Percentiles rank a stretch among this genome's conserved stretches.
Evolutionary conservation across 352 stramenopile species (phyloP).

Genomic region (Phytopythium vexans): DNA sequence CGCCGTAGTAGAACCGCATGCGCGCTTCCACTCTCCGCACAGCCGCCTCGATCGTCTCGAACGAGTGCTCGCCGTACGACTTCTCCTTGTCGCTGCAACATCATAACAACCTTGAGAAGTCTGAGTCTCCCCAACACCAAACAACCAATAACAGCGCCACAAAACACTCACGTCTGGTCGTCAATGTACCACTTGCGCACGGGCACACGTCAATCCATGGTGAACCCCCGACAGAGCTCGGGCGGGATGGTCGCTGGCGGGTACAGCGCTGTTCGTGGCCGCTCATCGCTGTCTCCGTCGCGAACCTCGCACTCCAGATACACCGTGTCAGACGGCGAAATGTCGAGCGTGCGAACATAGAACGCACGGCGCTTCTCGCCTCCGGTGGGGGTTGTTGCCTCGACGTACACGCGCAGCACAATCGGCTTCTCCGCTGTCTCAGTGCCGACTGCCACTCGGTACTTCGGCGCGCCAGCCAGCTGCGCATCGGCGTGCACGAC

Average conservation of each 20-base stretch:
- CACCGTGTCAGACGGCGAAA: slow-evolving; percentile 23
- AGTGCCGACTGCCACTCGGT: slow-evolving; percentile 26
- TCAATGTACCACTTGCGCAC: slow-evolving; percentile 50
- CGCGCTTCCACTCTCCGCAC: slow-evolving; percentile 10
- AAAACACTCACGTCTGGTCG: slow-evolving; percentile 28
- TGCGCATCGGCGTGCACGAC: slow-evolving; percentile 27
- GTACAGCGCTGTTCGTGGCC: no score
- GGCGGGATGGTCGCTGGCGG: slow-evolving; percentile 25
- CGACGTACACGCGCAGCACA: slow-evolving; percentile 31
- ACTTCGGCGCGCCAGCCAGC: slow-evolving; percentile 19
- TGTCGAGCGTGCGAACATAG: slow-evolving; percentile 25
- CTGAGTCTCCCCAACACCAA: no score
- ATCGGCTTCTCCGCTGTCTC: slow-evolving; percentile 10
- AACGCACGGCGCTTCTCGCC: slow-evolving; percentile 24
- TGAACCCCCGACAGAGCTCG: slow-evolving; percentile 29
- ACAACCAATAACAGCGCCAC: no score
- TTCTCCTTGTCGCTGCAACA: slow-evolving; percentile 14
- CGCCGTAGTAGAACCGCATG: slow-evolving; percentile 22
- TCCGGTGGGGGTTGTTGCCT: slow-evolving; percentile 5
- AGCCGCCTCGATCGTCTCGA: slow-evolving; percentile 21
- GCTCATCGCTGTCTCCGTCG: no score
- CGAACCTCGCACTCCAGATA: slow-evolving; percentile 14
- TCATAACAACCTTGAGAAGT: not conserved
- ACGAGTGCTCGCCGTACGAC: slow-evolving; percentile 22
- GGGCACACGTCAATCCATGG: slow-evolving; percentile 23